A percentile compares a stretch with the other conserved stretches of the same genome.
Conservation (phyloP, 208 protist genomes). For the Trypanosoma rangeli region DNA sequence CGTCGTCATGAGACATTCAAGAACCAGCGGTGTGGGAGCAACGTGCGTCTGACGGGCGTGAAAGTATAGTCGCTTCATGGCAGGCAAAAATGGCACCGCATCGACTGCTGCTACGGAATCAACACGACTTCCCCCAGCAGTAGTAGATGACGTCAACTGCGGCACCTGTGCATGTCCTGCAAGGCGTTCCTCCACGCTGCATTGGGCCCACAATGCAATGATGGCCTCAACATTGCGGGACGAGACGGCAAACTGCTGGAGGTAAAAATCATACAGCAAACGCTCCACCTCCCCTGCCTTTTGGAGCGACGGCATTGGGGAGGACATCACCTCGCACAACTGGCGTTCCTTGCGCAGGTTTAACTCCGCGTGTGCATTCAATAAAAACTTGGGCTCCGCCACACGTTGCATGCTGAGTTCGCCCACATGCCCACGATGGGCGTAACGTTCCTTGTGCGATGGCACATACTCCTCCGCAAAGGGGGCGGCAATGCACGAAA, state of each 20-base stretch:
- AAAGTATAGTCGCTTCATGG: conserved; percentile 75
- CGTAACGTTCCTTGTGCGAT: conserved; percentile 57
- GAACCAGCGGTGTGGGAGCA: conserved; percentile 58
- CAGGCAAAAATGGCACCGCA: conserved; percentile 56
- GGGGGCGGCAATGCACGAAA: conserved; percentile 53
- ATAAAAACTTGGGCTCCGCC: conserved; percentile 24
- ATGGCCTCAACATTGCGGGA: conserved; percentile 58
- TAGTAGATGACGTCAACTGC: not conserved
- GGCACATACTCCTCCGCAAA: conserved; percentile 71
- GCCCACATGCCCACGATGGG: conserved; percentile 44
- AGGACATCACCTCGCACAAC: conserved; percentile 56
- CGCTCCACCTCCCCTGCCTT: conserved; percentile 57
- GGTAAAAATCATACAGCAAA: conserved; percentile 50
- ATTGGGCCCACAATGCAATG: conserved; percentile 62
- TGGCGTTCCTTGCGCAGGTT: conserved; percentile 78
- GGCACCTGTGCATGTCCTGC: conserved; percentile 12
- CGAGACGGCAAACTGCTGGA: conserved; percentile 49
- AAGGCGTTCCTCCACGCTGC: conserved; percentile 54
- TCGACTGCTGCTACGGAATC: not conserved
- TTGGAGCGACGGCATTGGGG: conserved; percentile 55
- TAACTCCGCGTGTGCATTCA: conserved; percentile 54
- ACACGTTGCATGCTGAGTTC: conserved; percentile 54
- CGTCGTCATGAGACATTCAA: conserved; percentile 81
- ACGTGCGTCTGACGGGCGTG: conserved; percentile 62
- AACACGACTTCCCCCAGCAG: not conserved